Evolutionary conservation across 768 basidiomycete species (phyloP), one percentile per base, ranked within the genome.

Genomic region (Imleria badia): DNA sequence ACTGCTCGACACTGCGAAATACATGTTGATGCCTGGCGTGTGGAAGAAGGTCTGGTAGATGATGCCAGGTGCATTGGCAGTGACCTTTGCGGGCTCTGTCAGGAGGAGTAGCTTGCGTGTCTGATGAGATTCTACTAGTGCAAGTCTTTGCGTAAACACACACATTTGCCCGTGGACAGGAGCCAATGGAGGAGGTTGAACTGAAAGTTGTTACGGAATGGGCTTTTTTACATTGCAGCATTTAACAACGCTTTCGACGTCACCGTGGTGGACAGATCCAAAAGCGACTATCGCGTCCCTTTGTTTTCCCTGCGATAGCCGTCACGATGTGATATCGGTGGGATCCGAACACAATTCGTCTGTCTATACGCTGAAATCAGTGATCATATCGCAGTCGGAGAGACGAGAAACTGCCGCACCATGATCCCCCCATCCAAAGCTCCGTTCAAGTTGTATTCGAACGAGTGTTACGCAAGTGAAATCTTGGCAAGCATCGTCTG

Each of bases 401-500:
- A n/a, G n/a, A n/a, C 14, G 19, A 23, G 35, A 48, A 38, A 2
- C 14, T n/a, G 33, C 13, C 12, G 46, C 23, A 64, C 62, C 35
- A 29, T 39, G 9, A 33, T 23, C 4, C 10, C 49, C 20, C 61
- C 63, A 6, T 50, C 19, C 20, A 51, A 43, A 7, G 63, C 62
- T 5, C 26, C 54, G 1, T 2, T 6, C 43, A 48, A 52, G 14
- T 64, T 30, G 45, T 2, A 31, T 15, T 15, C 63, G 62, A 42
- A 64, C 44, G 19, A 64, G 43, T 14, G 63, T 48, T n/a, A 34
- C 62, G 17, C 17, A 23, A 12, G 19, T 8, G n/a, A 49, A 45
- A 30, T 5, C 30, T 30, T 11, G 34, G 13, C 19, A 26, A 3
- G 6, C 6, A 22, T 3, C n/a, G 12, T 30, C 40, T 3, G 9